A percentile compares a stretch with the other conserved stretches of the same genome.
Conservation (phyloP, 768 basidiomycete genomes). For the Glaciozyma martinii region DNA sequence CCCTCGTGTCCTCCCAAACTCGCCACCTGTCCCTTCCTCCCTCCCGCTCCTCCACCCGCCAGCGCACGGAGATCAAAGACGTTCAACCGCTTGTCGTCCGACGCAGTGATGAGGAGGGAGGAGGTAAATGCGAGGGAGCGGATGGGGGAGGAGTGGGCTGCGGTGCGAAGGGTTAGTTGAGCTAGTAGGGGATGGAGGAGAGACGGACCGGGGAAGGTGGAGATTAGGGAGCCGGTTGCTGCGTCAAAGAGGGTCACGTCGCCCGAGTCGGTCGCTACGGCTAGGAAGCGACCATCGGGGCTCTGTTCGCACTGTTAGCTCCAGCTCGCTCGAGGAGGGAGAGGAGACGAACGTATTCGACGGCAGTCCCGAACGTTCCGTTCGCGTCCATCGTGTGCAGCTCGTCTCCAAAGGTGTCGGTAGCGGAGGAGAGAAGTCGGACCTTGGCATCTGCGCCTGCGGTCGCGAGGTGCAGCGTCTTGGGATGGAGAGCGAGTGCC, state of each 20-base stretch:
- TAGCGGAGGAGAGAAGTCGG: conserved; percentile 10
- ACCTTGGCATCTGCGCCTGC: conserved; percentile 16
- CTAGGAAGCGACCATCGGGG: conserved; percentile 11
- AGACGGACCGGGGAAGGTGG: conserved; percentile 26
- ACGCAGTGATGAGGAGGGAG: conserved; percentile 28
- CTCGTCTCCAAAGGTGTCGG: conserved; percentile 26
- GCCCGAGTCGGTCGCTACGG: conserved; percentile 22
- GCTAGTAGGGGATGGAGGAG: neutral
- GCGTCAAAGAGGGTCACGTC: conserved; percentile 28
- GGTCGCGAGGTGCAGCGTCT: conserved; percentile 9
- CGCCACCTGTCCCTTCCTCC: conserved; percentile 25
- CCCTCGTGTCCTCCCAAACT: conserved; percentile 30
- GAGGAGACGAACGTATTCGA: conserved; percentile 20
- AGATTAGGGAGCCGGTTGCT: conserved; percentile 20
- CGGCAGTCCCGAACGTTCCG: conserved; percentile 18
- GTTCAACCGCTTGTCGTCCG: conserved; percentile 32
- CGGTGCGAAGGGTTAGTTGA: neutral
- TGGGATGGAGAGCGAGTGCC: conserved; percentile 26
- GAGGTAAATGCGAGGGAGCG: conserved; percentile 30
- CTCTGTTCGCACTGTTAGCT: neutral
- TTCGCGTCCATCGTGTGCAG: conserved; percentile 15
- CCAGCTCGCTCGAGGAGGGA: too few species aligned
- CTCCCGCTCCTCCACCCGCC: conserved; percentile 5
- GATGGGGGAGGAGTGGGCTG: conserved; percentile 30
- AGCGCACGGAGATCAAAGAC: conserved; percentile 31